These are phyloP conservation scores for Sanguinoderma infundibulare DNA, from an alignment of 1,284 basidiomycete species.

Conservation along the genomic window DNA sequence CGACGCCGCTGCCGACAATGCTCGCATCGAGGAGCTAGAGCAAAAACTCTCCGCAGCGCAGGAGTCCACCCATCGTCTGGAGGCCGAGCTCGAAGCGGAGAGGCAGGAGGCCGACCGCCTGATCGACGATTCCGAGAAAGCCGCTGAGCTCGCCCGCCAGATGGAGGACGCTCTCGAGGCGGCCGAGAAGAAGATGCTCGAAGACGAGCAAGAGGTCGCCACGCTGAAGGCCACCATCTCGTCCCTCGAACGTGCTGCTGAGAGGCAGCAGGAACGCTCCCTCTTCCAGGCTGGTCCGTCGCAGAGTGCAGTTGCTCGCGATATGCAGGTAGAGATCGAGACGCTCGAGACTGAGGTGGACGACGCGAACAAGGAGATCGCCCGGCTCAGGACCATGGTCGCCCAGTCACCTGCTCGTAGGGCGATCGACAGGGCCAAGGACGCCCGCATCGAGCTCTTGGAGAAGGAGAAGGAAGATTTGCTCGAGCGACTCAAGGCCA, in stretches of 20 bases:
- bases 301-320: conserved; percentile 36
- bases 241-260: conserved; percentile 62
- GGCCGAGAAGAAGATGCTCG: conserved; percentile 65
- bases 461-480: conserved; percentile 79
- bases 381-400: conserved; percentile 69
- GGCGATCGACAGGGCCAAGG: conserved; percentile 74
- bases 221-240: conserved; percentile 56
- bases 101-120: conserved; percentile 53
- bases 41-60: conserved; percentile 50
- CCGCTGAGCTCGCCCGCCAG: conserved; percentile 59
- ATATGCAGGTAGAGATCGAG: conserved; percentile 55
- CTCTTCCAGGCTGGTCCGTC: conserved; percentile 40
- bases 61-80: conserved; percentile 49
- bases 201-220: conserved; percentile 59
- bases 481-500: conserved; percentile 63
- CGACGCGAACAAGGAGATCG: conserved; percentile 81
- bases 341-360: conserved; percentile 80
- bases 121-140: conserved; percentile 55
- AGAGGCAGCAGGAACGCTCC: conserved; percentile 46
- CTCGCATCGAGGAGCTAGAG: conserved; percentile 56
- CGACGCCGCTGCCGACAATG: conserved; percentile 47
- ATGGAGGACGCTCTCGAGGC: conserved; percentile 76
- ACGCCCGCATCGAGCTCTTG: conserved; percentile 72
- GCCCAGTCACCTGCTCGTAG: conserved; percentile 76
- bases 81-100: conserved; percentile 50